Evolutionary conservation across 2,329 filamentous ascomycete genomes (phyloP).

Genomic region (Eutypa lata): DNA sequence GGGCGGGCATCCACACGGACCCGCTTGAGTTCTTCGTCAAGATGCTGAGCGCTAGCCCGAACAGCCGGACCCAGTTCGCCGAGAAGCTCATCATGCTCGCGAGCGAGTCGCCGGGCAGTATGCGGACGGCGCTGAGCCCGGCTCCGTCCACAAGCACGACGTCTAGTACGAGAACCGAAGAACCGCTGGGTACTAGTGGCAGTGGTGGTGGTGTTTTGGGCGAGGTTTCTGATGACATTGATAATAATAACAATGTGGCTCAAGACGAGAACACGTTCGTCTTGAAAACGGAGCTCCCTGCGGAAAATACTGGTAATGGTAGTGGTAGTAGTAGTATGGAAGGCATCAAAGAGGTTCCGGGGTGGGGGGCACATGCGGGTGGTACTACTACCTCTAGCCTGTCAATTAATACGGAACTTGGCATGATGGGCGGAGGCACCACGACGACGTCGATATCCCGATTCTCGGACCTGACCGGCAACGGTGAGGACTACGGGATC

Average conservation of each 20-base stretch:
- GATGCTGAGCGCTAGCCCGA: conserved; percentile 41
- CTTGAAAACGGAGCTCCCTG: background rate
- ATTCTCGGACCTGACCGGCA: background rate
- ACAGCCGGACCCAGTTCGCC: conserved; percentile 40
- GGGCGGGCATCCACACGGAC: conserved; percentile 33
- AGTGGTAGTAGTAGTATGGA: background rate
- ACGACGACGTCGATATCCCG: background rate
- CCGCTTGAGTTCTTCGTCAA: conserved; percentile 42
- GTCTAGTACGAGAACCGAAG: conserved; percentile 1
- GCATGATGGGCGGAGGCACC: background rate
- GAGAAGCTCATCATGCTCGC: conserved; percentile 40
- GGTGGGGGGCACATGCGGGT: background rate
- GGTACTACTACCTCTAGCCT: background rate
- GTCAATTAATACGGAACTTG: background rate
- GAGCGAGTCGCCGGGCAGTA: conserved; percentile 35
- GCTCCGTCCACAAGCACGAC: conserved; percentile 13
- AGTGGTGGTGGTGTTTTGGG: background rate
- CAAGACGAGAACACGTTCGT: background rate
- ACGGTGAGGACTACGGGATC: background rate
- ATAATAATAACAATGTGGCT: background rate
- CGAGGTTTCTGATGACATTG: background rate
- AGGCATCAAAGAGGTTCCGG: background rate
- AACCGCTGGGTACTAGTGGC: background rate
- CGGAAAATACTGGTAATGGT: background rate
- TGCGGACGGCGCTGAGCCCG: conserved; percentile 32